Conservation (phyloP, 2,329 filamentous ascomycete species). For the Alternaria arborescens region DNA sequence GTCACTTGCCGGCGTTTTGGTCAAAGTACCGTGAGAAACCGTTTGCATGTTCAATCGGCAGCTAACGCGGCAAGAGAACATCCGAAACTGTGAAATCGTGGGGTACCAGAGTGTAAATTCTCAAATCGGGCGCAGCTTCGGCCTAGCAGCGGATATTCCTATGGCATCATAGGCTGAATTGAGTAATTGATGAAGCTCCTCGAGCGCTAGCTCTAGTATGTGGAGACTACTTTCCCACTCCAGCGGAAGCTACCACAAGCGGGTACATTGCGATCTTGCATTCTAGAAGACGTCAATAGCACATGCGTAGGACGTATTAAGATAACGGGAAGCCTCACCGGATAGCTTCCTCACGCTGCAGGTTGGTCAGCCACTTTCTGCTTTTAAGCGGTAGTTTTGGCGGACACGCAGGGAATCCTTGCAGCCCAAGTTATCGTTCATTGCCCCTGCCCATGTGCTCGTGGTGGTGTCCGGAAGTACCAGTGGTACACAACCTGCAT, state of each 20-base stretch:
- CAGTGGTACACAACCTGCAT: slow-evolving; percentile 6
- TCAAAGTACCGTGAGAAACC: neutral
- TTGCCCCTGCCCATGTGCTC: slow-evolving; percentile 2
- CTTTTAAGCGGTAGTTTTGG: neutral
- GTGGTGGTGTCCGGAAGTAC: neutral
- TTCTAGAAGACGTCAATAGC: neutral
- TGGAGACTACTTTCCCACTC: neutral
- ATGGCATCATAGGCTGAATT: slow-evolving; percentile 7
- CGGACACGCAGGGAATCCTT: slow-evolving; percentile 11
- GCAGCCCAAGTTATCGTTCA: slow-evolving; percentile 15
- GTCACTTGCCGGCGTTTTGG: neutral
- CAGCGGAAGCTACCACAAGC: slow-evolving; percentile 6
- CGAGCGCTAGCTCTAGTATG: neutral
- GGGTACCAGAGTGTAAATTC: neutral
- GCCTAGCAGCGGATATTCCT: neutral
- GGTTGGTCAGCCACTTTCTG: neutral
- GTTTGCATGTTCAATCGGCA: neutral
- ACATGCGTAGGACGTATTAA: neutral
- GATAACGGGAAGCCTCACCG: neutral
- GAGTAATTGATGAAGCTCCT: neutral
- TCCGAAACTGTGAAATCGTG: slow-evolving; percentile 6
- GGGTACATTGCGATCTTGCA: slow-evolving; percentile 6
- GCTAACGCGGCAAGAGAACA: slow-evolving; percentile 1
- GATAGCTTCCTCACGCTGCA: neutral
- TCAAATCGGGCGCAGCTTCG: neutral